phyloP scores from a whole-genome alignment of 2,329 filamentous ascomycete species.

The Lachnellula hyalina region DNA sequence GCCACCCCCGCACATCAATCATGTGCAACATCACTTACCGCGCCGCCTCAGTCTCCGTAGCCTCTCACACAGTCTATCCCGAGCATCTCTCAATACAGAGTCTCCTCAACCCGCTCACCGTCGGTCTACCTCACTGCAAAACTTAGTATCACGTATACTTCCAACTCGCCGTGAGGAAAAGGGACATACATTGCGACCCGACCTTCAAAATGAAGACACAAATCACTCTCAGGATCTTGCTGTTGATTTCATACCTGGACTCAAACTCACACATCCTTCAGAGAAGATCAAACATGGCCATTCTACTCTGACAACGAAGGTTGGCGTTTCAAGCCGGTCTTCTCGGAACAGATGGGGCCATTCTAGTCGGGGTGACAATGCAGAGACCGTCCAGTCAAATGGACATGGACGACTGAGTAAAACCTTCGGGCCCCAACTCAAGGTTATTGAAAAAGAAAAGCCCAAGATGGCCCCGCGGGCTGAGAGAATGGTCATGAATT shows the following conservation, averaged over 20 bases:
- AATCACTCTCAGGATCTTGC: background rate
- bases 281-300: background rate
- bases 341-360: background rate
- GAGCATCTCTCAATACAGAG: too few species aligned
- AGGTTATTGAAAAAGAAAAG: too few species aligned
- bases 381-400: too few species aligned
- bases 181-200: constrained; percentile 9
- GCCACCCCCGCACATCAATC: too few species aligned
- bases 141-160: constrained; percentile 11
- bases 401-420: background rate
- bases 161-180: constrained; percentile 12
- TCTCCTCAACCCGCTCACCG: background rate
- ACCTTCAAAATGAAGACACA: background rate
- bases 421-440: background rate
- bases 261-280: background rate
- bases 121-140: constrained; percentile 11
- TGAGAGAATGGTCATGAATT: background rate
- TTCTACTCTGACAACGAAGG: background rate
- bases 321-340: background rate
- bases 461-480: too few species aligned
- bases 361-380: background rate
- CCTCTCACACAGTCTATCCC: too few species aligned
- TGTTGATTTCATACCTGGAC: too few species aligned
- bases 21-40: too few species aligned
- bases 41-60: too few species aligned